Percentiles rank a stretch among this genome's conserved stretches.
Conservation (phyloP, 257 asterid species). For the Fraxinus cuspidata region DNA sequence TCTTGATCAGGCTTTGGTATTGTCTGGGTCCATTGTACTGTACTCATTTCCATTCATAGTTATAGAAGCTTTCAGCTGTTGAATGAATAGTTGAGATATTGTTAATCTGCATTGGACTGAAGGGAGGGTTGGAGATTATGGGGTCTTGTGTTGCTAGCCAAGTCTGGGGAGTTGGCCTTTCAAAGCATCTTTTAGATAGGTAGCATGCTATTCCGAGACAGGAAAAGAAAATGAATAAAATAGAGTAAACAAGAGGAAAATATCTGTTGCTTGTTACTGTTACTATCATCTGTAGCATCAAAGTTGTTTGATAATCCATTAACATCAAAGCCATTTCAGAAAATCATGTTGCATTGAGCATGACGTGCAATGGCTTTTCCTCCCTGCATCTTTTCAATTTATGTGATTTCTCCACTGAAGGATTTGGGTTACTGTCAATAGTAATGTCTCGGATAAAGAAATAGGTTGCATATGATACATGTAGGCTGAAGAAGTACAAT, state of each 20-base stretch:
- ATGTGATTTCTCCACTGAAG: background rate
- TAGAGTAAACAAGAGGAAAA: background rate
- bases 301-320: no score
- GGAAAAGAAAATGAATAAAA: background rate
- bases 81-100: background rate
- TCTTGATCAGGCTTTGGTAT: background rate
- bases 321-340: background rate
- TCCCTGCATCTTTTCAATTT: background rate
- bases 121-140: background rate
- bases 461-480: conserved; percentile 18
- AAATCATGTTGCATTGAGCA: conserved; percentile 8
- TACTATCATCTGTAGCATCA: background rate
- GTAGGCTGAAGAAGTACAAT: conserved; percentile 89
- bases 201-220: background rate
- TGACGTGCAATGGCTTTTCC: conserved; percentile 7
- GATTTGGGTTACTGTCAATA: background rate
- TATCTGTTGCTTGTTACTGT: background rate
- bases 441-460: background rate
- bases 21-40: background rate
- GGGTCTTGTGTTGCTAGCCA: background rate
- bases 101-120: background rate
- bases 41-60: background rate
- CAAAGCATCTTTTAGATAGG: background rate
- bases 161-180: background rate
- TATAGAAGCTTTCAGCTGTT: background rate